Base-by-base conservation (phyloP, 176 grass and related monocot genomes). In the Oryza brachyantha region DNA sequence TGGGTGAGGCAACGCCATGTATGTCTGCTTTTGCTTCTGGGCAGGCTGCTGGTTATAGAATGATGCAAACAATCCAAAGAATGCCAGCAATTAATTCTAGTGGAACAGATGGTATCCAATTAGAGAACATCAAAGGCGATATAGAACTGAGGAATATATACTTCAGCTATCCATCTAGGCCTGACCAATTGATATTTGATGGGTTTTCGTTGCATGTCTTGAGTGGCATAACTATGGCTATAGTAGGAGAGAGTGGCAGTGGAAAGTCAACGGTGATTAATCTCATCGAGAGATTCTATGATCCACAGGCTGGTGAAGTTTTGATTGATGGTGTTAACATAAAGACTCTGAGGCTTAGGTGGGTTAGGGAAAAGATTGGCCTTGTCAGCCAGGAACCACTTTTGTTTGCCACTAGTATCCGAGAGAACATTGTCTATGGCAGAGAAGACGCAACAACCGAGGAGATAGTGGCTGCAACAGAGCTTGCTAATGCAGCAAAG, bases 131-230 rank as follows among this genome's bases (percentile, higher is more conserved):
- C 60, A 46, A 66, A 65, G 67, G 76, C 3, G 54, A 79, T 39
- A 43, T 86, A 79, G 75, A 86, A 59, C 58, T 78, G 8, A 84
- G 66, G 72, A 60, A 84, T 61, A 63, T 71, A 13, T 66, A 64
- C 17, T 85, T 85, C 27, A 73, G 66, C 39, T 85, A 80, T 69
- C 82, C 82, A 52, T 78, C 64, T 41, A 77, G 82, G 66, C 82
- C 64, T 39, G 73, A 84, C 24, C 42, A 76, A 28, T 43, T 69
- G 38, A 70, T 84, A 66, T 75, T 77, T 32, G 43, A 58, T 48
- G 55, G 73, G 61, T 83, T 74, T 69, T 74, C 80, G 22, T 58
- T 83, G 2, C 39, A 21, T 42, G 61, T 84, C 16, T 24, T 63
- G 24, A 43, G 42, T 57, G 81, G 81, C 9, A 84, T 65, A 75